Percentiles rank a stretch among this genome's conserved stretches.
phyloP scores from a whole-genome alignment of 208 protist species.

The Crithidia sp. region DNA sequence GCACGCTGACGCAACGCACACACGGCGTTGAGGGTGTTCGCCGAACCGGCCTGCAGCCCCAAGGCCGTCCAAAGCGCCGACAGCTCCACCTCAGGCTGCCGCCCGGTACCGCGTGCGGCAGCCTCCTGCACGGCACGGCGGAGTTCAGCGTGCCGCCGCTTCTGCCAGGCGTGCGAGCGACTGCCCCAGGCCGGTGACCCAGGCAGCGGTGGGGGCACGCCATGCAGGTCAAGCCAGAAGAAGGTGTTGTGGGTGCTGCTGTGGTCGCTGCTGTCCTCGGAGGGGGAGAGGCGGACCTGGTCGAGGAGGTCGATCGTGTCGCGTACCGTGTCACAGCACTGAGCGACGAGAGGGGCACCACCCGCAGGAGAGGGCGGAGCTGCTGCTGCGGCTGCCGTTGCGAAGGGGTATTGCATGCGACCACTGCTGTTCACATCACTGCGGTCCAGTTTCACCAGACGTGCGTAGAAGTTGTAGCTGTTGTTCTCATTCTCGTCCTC shows the following conservation, averaged over 20 bases:
- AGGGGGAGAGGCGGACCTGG: background rate
- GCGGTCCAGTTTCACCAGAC: slow-evolving; percentile 14
- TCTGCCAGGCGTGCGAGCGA: slow-evolving; percentile 4
- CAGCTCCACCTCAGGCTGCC: slow-evolving; percentile 13
- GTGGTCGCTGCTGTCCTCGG: background rate
- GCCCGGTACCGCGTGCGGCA: background rate
- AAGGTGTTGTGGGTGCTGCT: slow-evolving; percentile 1
- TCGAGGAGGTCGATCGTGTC: slow-evolving; percentile 9
- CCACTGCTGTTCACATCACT: slow-evolving; percentile 1
- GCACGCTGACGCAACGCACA: slow-evolving; percentile 3
- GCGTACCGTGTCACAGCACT: slow-evolving; percentile 27
- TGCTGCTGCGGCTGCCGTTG: background rate
- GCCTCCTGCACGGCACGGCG: background rate
- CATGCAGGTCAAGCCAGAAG: slow-evolving; percentile 47
- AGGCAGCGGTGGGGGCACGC: slow-evolving; percentile 26
- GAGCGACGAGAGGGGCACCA: slow-evolving; percentile 6
- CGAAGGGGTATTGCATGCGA: background rate
- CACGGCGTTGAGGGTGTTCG: slow-evolving; percentile 1
- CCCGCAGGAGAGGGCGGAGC: background rate
- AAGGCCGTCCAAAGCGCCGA: slow-evolving; percentile 16
- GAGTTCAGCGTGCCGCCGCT: background rate
- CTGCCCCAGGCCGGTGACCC: slow-evolving; percentile 5
- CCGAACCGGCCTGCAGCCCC: slow-evolving; percentile 2
- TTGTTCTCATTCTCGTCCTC: background rate
- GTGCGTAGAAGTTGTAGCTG: slow-evolving; percentile 15